These are phyloP conservation scores for Monascus ruber DNA, from an alignment of 2,329 filamentous ascomycete species.

Conservation along the genomic window DNA sequence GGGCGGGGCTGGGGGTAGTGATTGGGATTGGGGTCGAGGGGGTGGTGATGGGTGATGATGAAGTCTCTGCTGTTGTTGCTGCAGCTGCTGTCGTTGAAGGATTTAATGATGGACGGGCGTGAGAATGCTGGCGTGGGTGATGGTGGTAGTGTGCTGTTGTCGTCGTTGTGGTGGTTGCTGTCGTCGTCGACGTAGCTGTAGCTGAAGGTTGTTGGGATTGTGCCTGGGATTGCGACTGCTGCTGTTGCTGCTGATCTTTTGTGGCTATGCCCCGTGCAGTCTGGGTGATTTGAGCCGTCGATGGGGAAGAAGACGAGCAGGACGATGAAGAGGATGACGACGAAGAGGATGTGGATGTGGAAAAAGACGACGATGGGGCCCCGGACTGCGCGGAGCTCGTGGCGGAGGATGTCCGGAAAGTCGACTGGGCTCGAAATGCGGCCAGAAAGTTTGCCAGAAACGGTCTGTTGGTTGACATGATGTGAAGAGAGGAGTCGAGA, in stretches of 20 bases:
- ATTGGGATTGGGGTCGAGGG: conserved; percentile 29
- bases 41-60: conserved; percentile 15
- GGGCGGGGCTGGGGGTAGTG: conserved; percentile 18
- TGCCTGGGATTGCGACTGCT: conserved; percentile 6
- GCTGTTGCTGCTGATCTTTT: conserved; percentile 2
- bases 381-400: conserved; percentile 17
- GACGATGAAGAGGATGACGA: conserved; percentile 7
- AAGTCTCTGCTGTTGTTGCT: conserved; percentile 27
- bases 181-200: background rate
- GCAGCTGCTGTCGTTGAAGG: conserved; percentile 20
- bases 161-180: conserved; percentile 4
- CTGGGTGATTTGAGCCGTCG: conserved; percentile 20
- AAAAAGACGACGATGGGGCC: conserved; percentile 13
- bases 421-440: conserved; percentile 54
- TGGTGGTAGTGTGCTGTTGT: conserved; percentile 18
- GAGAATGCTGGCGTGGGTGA: conserved; percentile 15
- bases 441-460: conserved; percentile 59
- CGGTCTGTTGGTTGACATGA: conserved; percentile 53
- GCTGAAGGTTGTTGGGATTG: conserved; percentile 13
- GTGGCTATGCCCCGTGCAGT: conserved; percentile 7
- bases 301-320: conserved; percentile 6
- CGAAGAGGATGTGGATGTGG: conserved; percentile 27
- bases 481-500: no score
- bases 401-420: conserved; percentile 42
- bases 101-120: no score